phyloP scores from a whole-genome alignment of 768 basidiomycete genomes.

The Auriculariales sp. region DNA sequence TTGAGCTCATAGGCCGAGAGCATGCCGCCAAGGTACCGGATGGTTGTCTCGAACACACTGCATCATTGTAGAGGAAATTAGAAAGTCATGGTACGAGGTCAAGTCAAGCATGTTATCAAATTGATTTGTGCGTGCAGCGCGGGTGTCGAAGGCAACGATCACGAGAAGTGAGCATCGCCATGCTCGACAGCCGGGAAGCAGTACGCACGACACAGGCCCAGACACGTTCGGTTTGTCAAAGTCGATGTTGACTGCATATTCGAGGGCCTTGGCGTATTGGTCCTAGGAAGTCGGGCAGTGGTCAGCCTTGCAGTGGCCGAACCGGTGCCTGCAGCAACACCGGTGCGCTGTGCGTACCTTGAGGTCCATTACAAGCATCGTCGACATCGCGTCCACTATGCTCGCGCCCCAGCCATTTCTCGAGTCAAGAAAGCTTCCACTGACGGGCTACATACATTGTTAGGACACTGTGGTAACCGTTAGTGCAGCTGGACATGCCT shows the following conservation, averaged over 20 bases:
- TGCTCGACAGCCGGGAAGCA: not conserved
- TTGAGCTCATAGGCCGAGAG: slow-evolving; percentile 59
- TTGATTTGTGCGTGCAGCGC: not conserved
- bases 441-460: not conserved
- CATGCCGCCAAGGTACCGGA: slow-evolving; percentile 55
- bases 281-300: slow-evolving; percentile 19
- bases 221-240: not conserved
- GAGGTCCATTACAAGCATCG: slow-evolving; percentile 70
- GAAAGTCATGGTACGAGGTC: no score
- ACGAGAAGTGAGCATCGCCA: not conserved
- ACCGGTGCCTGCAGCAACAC: no score
- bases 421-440: slow-evolving; percentile 21
- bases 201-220: not conserved
- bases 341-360: slow-evolving; percentile 20
- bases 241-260: slow-evolving; percentile 32
- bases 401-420: slow-evolving; percentile 68
- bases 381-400: slow-evolving; percentile 71
- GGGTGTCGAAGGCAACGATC: not conserved
- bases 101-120: no score
- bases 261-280: slow-evolving; percentile 40
- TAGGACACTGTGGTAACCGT: not conserved
- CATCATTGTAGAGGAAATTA: no score
- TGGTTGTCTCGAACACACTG: slow-evolving; percentile 50
- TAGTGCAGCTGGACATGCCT: slow-evolving; percentile 1
- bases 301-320: not conserved